Conservation (phyloP, 805 yeast species). For the Clavispora phyllophila region DNA sequence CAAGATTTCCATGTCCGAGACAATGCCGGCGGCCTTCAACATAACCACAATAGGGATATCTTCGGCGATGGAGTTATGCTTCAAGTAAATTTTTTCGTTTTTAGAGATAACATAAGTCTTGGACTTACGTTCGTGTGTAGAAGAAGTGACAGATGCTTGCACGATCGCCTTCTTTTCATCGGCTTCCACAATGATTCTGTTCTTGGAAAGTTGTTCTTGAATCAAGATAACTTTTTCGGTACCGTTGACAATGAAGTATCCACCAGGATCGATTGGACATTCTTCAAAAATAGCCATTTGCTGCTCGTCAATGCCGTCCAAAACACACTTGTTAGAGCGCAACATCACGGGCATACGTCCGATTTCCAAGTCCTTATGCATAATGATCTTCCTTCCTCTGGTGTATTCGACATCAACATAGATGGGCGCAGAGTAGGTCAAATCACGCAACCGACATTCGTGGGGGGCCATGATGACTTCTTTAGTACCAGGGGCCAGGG, state of each 20-base stretch:
- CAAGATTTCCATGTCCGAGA: conserved; percentile 87
- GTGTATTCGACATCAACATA: conserved; percentile 97
- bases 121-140: conserved; percentile 97
- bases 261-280: conserved; percentile 98
- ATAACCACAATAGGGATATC: conserved; percentile 93
- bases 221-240: conserved; percentile 95
- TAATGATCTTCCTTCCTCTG: conserved; percentile 85
- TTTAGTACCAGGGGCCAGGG: conserved; percentile 42
- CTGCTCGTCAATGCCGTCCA: conserved; percentile 69
- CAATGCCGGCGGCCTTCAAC: conserved; percentile 90
- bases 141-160: conserved; percentile 96
- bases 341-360: conserved; percentile 99
- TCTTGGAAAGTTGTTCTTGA: conserved; percentile 94
- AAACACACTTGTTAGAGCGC: conserved; percentile 84
- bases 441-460: conserved; percentile 89
- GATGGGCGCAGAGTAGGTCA: conserved; percentile 92
- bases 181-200: conserved; percentile 96
- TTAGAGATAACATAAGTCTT: conserved; percentile 94
- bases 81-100: conserved; percentile 80
- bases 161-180: conserved; percentile 92
- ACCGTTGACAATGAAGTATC: conserved; percentile 95
- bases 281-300: conserved; percentile 88
- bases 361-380: conserved; percentile 85
- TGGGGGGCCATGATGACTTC: conserved; percentile 81
- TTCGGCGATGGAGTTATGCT: conserved; percentile 93